Percentiles rank a stretch among this genome's conserved stretches.
phyloP scores from a whole-genome alignment of 371 early-diverging fungal genomes.

The Rhizopus stolonifer region DNA sequence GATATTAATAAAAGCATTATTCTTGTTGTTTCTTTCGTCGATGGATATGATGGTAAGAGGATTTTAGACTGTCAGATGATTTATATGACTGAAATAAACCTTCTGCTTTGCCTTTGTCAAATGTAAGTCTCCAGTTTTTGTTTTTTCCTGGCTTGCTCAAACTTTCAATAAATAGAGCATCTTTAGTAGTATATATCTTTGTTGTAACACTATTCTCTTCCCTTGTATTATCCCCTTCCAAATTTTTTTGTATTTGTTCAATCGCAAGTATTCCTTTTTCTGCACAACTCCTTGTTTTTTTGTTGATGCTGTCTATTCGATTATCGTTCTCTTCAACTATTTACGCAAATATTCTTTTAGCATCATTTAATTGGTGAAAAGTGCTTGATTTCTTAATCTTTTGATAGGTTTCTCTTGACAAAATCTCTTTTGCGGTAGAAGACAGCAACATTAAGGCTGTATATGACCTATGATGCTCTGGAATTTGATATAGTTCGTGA shows the following conservation, averaged over 20 bases:
- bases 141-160: slow-evolving; percentile 12
- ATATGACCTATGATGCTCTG: slow-evolving; percentile 3
- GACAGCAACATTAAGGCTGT: background rate
- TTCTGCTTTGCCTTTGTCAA: slow-evolving; percentile 10
- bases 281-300: slow-evolving; percentile 12
- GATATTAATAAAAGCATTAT: background rate
- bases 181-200: background rate
- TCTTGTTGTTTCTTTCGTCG: slow-evolving; percentile 11
- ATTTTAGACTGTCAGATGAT: slow-evolving; percentile 6
- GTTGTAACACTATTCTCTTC: background rate
- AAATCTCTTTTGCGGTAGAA: slow-evolving; percentile 1
- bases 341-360: slow-evolving; percentile 6
- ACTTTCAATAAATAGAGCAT: slow-evolving; percentile 14
- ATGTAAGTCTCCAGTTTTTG: slow-evolving; percentile 8
- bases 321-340: slow-evolving; percentile 15
- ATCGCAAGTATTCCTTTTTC: slow-evolving; percentile 1
- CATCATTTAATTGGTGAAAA: no score
- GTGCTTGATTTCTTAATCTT: slow-evolving; percentile 14
- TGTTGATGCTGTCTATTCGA: slow-evolving; percentile 10
- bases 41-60: slow-evolving; percentile 10
- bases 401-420: slow-evolving; percentile 4
- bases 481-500: slow-evolving; percentile 5
- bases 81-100: slow-evolving; percentile 9
- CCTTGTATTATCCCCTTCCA: background rate
- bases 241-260: no score